Conservation (phyloP, 352 stramenopile species). For the Globisporangium recalcitrans region DNA sequence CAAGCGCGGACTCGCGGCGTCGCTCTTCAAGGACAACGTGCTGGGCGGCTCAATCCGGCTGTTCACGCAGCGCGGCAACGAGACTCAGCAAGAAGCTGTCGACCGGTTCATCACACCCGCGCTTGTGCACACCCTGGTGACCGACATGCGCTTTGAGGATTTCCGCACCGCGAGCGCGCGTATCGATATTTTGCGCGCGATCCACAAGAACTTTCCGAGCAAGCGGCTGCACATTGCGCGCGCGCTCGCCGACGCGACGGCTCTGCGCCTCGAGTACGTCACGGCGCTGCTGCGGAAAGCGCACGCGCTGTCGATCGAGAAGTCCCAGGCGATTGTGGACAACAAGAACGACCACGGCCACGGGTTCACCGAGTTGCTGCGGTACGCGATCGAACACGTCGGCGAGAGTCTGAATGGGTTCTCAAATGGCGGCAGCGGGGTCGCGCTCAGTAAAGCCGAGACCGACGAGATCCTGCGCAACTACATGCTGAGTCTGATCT, state of each 20-base stretch:
- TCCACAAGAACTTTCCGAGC: conserved; percentile 71
- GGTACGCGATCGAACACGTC: conserved; percentile 79
- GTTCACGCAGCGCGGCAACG: conserved; percentile 23
- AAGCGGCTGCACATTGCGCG: conserved; percentile 67
- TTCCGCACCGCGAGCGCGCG: conserved; percentile 78
- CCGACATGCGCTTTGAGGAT: conserved; percentile 79
- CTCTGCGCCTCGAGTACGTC: conserved; percentile 65
- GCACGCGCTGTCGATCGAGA: conserved; percentile 55
- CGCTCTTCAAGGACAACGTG: conserved; percentile 71
- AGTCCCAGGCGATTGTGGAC: conserved; percentile 44
- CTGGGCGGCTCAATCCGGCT: conserved; percentile 18
- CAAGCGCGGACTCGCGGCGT: conserved; percentile 67
- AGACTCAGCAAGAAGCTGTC: conserved; percentile 40
- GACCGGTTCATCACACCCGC: conserved; percentile 70
- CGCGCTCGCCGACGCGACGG: conserved; percentile 66
- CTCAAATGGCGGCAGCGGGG: conserved; percentile 13
- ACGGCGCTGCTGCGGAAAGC: conserved; percentile 37
- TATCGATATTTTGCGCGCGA: conserved; percentile 79
- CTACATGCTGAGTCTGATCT: conserved; percentile 57
- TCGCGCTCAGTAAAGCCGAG: conserved; percentile 24
- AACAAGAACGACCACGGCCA: conserved; percentile 73
- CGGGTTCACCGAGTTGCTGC: conserved; percentile 74
- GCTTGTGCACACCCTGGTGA: conserved; percentile 79
- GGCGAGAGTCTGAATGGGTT: conserved; percentile 42
- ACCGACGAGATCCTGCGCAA: conserved; percentile 60